phyloP scores from a whole-genome alignment of 2,329 filamentous ascomycete genomes.

The Alternaria hordeiaustralica region DNA sequence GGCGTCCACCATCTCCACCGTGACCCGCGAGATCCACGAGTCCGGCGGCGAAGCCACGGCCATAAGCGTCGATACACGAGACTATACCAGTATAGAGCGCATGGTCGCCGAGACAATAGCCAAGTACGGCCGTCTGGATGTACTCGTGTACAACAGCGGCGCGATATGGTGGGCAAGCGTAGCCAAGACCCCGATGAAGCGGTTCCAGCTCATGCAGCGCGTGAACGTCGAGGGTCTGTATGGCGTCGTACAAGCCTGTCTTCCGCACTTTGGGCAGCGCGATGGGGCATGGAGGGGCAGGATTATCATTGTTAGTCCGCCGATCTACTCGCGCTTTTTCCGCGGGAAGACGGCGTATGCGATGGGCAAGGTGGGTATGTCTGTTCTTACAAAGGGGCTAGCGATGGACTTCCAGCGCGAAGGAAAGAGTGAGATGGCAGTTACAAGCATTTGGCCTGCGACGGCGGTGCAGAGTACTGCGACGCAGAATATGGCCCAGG shows the following conservation, averaged over 20 bases:
- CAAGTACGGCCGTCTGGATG: slow-evolving; percentile 70
- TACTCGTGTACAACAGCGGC: slow-evolving; percentile 81
- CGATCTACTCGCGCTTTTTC: slow-evolving; percentile 86
- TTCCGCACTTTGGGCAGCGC: slow-evolving; percentile 68
- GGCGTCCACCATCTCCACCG: slow-evolving; percentile 79
- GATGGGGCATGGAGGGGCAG: slow-evolving; percentile 63
- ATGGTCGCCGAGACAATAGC: slow-evolving; percentile 66
- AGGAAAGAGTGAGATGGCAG: slow-evolving; percentile 70
- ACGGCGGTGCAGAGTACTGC: slow-evolving; percentile 79
- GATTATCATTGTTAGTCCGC: slow-evolving; percentile 80
- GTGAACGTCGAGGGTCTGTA: slow-evolving; percentile 73
- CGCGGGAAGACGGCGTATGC: slow-evolving; percentile 86
- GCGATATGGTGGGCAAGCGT: slow-evolving; percentile 86
- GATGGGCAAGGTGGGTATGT: slow-evolving; percentile 79
- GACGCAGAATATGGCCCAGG: slow-evolving; percentile 61
- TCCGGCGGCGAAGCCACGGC: slow-evolving; percentile 69
- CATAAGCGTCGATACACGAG: slow-evolving; percentile 73
- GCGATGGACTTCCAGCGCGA: slow-evolving; percentile 81
- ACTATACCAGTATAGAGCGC: slow-evolving; percentile 64
- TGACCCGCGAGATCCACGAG: slow-evolving; percentile 73
- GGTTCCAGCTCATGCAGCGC: slow-evolving; percentile 68
- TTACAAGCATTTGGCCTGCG: slow-evolving; percentile 84
- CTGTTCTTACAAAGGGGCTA: slow-evolving; percentile 78
- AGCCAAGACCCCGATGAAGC: slow-evolving; percentile 72
- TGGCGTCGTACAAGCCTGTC: slow-evolving; percentile 68